Base-by-base conservation (phyloP, 208 protist species). In the Wallacemonas sp. region DNA sequence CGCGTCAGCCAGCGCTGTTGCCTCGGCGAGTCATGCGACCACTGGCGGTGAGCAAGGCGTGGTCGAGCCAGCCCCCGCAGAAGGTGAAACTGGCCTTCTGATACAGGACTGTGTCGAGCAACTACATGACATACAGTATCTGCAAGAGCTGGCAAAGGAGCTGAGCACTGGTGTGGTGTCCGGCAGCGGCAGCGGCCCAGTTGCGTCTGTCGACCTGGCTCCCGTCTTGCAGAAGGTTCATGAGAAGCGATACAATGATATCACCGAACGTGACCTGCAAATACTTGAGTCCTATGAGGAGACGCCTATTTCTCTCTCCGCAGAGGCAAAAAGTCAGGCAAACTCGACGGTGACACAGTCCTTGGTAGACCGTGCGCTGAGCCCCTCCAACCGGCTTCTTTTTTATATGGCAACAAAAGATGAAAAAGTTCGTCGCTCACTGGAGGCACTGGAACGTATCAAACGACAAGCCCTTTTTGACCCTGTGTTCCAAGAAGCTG, bases 381-480 rank as follows among this genome's bases (percentile, higher is more conserved):
- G 57, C 41, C 89, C 85, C 9, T 83, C 81, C 21, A 94, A 94
- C 63, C 41, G 59, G 21, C 79, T 94, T 68, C 67, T 94, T 12
- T 68, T 81, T 46, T 79, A 70, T 4, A 61, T 89, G 17, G 59
- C 89, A 19, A 44, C 71, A 17, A 63, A 68, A 17, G 89, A 92
- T 60, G 63, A 53, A 1, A 46, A 41, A 10, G 30, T 91, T 32
- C 67, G 71, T 9, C 59, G 68, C 13, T 85, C 79, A 0, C 52
- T 94, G 26, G 78, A 85, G 30, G 73, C 29, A 0, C 58, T 94
- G 55, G 85, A 94, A 46, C 73, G 81, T 12, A 89, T 94, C 45
- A 91, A 91, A 42, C 85, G 89, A 6, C 73, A 69, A 26, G 53
- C 85, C 1, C 61, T 94, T 19, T 66, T 94, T 15, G 89, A 92